Evolutionary conservation across 176 grass and related monocot species (phyloP).

Genomic region (Zizania latifolia): DNA sequence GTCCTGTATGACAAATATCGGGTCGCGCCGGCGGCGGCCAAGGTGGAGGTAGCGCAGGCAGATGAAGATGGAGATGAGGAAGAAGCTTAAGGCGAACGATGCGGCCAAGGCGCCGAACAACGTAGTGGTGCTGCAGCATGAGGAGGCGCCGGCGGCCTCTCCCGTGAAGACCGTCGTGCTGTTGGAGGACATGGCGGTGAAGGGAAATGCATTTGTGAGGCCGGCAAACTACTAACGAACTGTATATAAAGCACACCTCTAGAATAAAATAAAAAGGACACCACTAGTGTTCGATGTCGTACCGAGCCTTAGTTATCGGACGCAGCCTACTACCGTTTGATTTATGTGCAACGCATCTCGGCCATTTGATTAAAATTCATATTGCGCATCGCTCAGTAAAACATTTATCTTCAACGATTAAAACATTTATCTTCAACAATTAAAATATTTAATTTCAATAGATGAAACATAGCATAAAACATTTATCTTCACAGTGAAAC

Average conservation of each 20-base stretch:
- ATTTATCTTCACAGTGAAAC: too few relatives aligned
- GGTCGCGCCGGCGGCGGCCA: neutral
- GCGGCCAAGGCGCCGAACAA: constrained; percentile 29
- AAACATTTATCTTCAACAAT: too few relatives aligned
- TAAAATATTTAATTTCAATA: too few relatives aligned
- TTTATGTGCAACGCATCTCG: too few relatives aligned
- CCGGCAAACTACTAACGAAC: neutral
- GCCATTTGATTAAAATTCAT: too few relatives aligned
- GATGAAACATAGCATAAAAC: too few relatives aligned
- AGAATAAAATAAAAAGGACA: too few relatives aligned
- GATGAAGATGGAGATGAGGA: constrained; percentile 46
- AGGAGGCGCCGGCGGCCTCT: neutral
- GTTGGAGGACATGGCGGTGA: constrained; percentile 26
- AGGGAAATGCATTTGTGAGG: neutral
- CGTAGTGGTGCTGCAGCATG: constrained; percentile 34
- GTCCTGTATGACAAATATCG: neutral
- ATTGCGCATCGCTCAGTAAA: too few relatives aligned
- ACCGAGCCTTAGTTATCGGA: too few relatives aligned
- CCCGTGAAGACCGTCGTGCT: neutral
- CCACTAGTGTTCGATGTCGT: too few relatives aligned
- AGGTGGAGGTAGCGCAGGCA: constrained; percentile 23
- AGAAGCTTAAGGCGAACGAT: constrained; percentile 37
- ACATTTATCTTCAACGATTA: too few relatives aligned
- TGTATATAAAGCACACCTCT: neutral
- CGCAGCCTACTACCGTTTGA: too few relatives aligned